Evolutionary conservation across 75 land plant genomes (phyloP), one percentile per base, ranked within the genome.

Genomic region (Cupressus sempervirens): DNA sequence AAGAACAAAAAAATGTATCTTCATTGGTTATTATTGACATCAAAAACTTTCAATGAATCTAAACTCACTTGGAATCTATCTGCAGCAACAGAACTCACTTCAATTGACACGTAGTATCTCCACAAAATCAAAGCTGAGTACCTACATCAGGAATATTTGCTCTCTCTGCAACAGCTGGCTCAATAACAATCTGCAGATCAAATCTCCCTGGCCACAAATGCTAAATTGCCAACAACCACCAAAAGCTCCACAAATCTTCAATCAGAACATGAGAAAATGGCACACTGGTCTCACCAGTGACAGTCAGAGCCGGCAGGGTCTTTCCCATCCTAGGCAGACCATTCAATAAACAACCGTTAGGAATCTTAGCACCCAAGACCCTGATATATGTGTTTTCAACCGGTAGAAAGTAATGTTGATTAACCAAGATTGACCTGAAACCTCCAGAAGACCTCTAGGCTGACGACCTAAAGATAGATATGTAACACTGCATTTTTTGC

Each of bases 241-340:
- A 98, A 96, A 40, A 98, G 88, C 88, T 98, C 99, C n/a, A 98
- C 98, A 84, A 98, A 98, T 80, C 96, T 98, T 7, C 98, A 98
- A 0, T 98, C 98, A 0, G 99, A 98, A 75, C 98, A 98, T 1
- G 99, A 96, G 88, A 98, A 92, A 98, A 98, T 4, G 99, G 99
- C 80, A 96, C 98, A 5, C 98, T 98, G 0, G 99, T 98, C 82
- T 98, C 99, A 8, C 99, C 95, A 0, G 96, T 93, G 23, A 94
- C 96, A 0, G 99, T 98, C 74, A 95, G 72, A 5, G 98, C 99
- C 81, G 96, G 84, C n/a, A 98, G 85, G 12, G 98, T 98, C 89
- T 98, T 98, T 23, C 98, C 98, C 0, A 95, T 96, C 0, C 98
- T 94, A 0, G 99, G 98, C 1, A 98, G 98, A 16, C 98, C 99